A percentile compares a stretch with the other conserved stretches of the same genome.
Evolutionary conservation across 208 protist genomes (phyloP).

Genomic region (Leishmania major): DNA sequence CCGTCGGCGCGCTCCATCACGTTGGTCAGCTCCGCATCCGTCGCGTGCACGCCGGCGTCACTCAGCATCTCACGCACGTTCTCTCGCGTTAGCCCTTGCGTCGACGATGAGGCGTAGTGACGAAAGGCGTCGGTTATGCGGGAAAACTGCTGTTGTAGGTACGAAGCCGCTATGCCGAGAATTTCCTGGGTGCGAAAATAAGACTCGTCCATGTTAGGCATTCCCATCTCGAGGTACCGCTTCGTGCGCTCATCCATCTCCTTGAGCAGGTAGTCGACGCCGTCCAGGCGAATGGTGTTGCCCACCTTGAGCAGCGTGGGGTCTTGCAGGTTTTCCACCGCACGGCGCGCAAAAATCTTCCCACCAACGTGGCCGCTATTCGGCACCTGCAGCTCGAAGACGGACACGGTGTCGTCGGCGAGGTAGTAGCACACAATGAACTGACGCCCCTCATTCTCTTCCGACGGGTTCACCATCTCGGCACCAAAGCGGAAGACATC

Average conservation of each 20-base stretch:
- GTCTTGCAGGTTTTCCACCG: conserved; percentile 58
- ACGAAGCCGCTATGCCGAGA: conserved; percentile 57
- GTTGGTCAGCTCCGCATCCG: conserved; percentile 46
- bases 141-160: conserved; percentile 67
- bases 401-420: conserved; percentile 94
- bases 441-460: conserved; percentile 63
- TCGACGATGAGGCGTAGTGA: conserved; percentile 66
- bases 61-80: conserved; percentile 68
- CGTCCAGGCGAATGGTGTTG: conserved; percentile 57
- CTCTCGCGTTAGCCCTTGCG: conserved; percentile 54
- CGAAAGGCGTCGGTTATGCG: conserved; percentile 80
- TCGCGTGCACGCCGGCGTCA: conserved; percentile 53
- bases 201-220: conserved; percentile 69
- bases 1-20: conserved; percentile 74
- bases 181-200: conserved; percentile 76
- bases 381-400: conserved; percentile 87
- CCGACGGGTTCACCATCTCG: conserved; percentile 47
- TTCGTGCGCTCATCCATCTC: conserved; percentile 82
- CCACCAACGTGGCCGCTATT: conserved; percentile 96
- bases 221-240: conserved; percentile 72
- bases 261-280: conserved; percentile 62
- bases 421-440: conserved; percentile 95
- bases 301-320: conserved; percentile 77
- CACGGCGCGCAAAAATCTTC: conserved; percentile 87
- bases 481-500: conserved; percentile 93